Evolutionary conservation across 2,329 filamentous ascomycete species (phyloP).

Genomic region (Pseudogymnoascus sp.): DNA sequence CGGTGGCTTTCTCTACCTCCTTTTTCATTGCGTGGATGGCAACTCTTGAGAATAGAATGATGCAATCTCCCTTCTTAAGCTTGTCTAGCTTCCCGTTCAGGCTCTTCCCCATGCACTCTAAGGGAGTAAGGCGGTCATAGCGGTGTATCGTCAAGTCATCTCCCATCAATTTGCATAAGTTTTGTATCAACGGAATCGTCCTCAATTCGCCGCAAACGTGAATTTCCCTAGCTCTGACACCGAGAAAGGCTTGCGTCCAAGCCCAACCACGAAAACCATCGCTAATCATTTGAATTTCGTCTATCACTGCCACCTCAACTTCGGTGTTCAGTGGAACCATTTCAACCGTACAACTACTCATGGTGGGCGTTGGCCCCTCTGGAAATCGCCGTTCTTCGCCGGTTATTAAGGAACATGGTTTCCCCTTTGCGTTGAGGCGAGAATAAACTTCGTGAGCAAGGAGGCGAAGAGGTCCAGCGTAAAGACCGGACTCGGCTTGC

Average conservation of each 20-base stretch:
- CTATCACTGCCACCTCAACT: slow-evolving; percentile 85
- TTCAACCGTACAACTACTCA: slow-evolving; percentile 88
- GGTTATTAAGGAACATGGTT: slow-evolving; percentile 71
- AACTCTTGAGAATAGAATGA: slow-evolving; percentile 79
- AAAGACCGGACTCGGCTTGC: slow-evolving; percentile 66
- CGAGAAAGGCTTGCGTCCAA: slow-evolving; percentile 87
- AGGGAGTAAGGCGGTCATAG: slow-evolving; percentile 75
- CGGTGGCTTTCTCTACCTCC: slow-evolving; percentile 67
- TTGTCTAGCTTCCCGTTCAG: slow-evolving; percentile 55
- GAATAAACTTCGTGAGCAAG: slow-evolving; percentile 92
- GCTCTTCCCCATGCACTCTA: slow-evolving; percentile 57
- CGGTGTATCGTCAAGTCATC: slow-evolving; percentile 74
- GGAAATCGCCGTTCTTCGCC: slow-evolving; percentile 80
- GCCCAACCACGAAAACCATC: slow-evolving; percentile 76
- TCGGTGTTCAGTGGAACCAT: slow-evolving; percentile 52
- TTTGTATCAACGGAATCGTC: slow-evolving; percentile 67
- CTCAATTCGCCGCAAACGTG: slow-evolving; percentile 90
- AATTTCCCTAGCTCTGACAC: slow-evolving; percentile 77
- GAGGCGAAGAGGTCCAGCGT: slow-evolving; percentile 80
- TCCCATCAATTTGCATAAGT: slow-evolving; percentile 69
- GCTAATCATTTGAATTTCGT: slow-evolving; percentile 97
- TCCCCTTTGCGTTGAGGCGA: slow-evolving; percentile 72
- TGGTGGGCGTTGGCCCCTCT: slow-evolving; percentile 45
- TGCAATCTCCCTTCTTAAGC: slow-evolving; percentile 79
- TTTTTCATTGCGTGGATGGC: slow-evolving; percentile 72